A percentile compares a stretch with the other conserved stretches of the same genome.
Conservation (phyloP, 805 yeast genomes). For the Lipomyces yamanashiensis region DNA sequence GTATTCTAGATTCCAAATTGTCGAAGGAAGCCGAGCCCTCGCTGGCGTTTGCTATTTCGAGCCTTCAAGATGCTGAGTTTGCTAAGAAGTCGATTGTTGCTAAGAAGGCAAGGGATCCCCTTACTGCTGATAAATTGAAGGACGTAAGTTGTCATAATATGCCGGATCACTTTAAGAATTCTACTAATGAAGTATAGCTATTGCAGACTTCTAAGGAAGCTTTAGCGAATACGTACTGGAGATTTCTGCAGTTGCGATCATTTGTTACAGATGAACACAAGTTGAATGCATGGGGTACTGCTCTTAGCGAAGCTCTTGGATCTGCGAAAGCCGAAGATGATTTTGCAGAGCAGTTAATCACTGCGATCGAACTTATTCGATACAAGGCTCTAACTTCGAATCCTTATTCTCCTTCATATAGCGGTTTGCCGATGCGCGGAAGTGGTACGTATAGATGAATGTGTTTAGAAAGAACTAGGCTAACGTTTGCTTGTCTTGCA, state of each 20-base stretch:
- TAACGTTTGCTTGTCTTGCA: neutral
- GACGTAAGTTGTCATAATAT: neutral
- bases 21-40: conserved; percentile 40
- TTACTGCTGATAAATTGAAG: conserved; percentile 9
- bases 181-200: conserved; percentile 29
- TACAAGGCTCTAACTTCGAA: conserved; percentile 39
- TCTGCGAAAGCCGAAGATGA: conserved; percentile 46
- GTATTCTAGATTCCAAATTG: conserved; percentile 35
- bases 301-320: conserved; percentile 57
- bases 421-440: conserved; percentile 44
- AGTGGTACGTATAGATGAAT: conserved; percentile 20
- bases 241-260: conserved; percentile 33
- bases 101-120: conserved; percentile 14
- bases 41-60: conserved; percentile 43
- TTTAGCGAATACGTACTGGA: conserved; percentile 20
- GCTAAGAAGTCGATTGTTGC: conserved; percentile 39
- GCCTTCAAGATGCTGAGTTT: conserved; percentile 46
- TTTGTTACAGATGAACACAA: conserved; percentile 29
- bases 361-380: conserved; percentile 40
- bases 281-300: conserved; percentile 47
- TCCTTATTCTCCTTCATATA: conserved; percentile 47
- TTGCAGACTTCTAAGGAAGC: conserved; percentile 22
- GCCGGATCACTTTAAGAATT: neutral
- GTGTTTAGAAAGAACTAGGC: neutral
- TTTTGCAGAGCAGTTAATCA: conserved; percentile 40